These are phyloP conservation scores for Vaccinium darrowii DNA, from an alignment of 148 eudicot genomes.

Conservation along the genomic window DNA sequence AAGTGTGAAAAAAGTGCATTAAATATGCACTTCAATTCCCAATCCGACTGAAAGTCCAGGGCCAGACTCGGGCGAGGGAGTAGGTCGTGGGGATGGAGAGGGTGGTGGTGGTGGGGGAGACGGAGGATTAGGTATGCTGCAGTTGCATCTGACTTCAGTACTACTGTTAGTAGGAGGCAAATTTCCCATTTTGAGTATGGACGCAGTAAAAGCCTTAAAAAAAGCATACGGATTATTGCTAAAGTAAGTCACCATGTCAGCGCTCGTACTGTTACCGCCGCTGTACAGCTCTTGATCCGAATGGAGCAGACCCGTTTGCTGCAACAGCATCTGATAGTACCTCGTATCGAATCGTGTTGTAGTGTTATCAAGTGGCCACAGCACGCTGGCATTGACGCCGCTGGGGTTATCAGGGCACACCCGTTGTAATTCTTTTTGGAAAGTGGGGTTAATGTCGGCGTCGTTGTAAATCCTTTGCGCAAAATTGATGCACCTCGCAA, in stretches of 20 bases:
- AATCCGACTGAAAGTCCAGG: no score
- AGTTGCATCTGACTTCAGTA: slow-evolving; percentile 28
- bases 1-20: no score
- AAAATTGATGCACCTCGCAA: slow-evolving; percentile 40
- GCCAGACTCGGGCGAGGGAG: no score
- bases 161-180: slow-evolving; percentile 29
- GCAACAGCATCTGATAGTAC: slow-evolving; percentile 31
- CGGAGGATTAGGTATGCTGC: neutral
- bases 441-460: slow-evolving; percentile 22
- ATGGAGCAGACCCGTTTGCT: slow-evolving; percentile 38
- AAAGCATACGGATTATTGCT: slow-evolving; percentile 19
- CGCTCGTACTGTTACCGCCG: slow-evolving; percentile 22
- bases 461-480: slow-evolving; percentile 44
- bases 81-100: neutral
- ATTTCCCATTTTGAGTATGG: slow-evolving; percentile 46
- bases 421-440: slow-evolving; percentile 11
- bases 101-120: neutral
- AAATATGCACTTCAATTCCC: no score
- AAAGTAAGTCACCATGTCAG: slow-evolving; percentile 26
- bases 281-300: slow-evolving; percentile 45
- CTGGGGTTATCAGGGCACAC: slow-evolving; percentile 26
- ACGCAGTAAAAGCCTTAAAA: slow-evolving; percentile 14
- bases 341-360: slow-evolving; percentile 32
- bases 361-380: slow-evolving; percentile 25
- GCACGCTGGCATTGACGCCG: no score